Evolutionary conservation across 106 monocot genomes (phyloP), one percentile per base, ranked within the genome.

Genomic region (Dendrobium catenatum): DNA sequence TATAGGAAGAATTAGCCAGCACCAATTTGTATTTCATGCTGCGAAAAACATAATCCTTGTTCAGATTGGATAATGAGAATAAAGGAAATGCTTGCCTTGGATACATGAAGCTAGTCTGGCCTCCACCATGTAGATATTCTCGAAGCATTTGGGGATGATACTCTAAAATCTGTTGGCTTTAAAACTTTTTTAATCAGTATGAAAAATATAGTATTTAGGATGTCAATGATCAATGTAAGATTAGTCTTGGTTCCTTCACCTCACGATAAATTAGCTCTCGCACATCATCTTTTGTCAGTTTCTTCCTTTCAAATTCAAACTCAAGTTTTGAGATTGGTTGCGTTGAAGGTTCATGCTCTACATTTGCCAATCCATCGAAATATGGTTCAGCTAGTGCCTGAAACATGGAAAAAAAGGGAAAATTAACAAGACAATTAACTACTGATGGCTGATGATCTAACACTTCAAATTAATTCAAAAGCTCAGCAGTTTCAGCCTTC

Each of bases 71-170:
- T 72, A 72, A 74, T 42, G 43, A 42, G 42, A 74, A 41, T 20
- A 74, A 42, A 68, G 8, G 49, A 80, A 24, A 13, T 72, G 18
- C 18, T n/a, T 55, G 89, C 91, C 94, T 94, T 75, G 94, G 94
- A 83, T 94, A 94, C 88, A 94, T 84, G 83, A 94, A 94, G 80
- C 85, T 90, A 79, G 86, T 85, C 75, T 85, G 91, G 40, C 89
- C 93, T 44, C 83, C 86, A 81, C 89, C 89, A 76, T 86, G 77
- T 59, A 91, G 79, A 86, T 89, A 93, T 79, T 93, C 87, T 44
- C 91, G 89, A 73, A 95, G 87, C 95, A 95, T 95, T 80, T 93
- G 93, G 20, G 93, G 95, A 88, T 95, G 95, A 83, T 95, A 95
- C 85, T 95, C 95, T 73, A 95, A 80, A 81, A 95, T 95, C 95